A percentile compares a stretch with the other conserved stretches of the same genome.
phyloP scores from a whole-genome alignment of 2,329 filamentous ascomycete genomes.

The Cytospora paraplurivora region DNA sequence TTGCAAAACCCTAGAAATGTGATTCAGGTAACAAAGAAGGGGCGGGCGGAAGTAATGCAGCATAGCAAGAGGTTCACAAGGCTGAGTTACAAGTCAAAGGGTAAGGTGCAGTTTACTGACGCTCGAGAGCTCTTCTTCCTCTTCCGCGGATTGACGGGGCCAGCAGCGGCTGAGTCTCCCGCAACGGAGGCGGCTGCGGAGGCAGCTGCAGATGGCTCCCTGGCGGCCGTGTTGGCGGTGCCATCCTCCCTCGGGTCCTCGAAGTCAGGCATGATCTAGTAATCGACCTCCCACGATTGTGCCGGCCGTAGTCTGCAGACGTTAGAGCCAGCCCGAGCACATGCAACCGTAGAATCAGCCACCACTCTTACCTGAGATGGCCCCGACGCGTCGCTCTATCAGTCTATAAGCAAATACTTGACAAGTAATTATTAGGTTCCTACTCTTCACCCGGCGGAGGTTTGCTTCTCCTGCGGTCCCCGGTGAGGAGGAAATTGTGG shows the following conservation, averaged over 20 bases:
- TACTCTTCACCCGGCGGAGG: neutral
- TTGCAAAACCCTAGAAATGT: neutral
- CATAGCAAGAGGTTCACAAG: conserved; percentile 5
- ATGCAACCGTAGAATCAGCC: neutral
- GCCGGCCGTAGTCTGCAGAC: conserved; percentile 9
- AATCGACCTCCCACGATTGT: conserved; percentile 2
- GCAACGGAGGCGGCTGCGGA: conserved; percentile 25
- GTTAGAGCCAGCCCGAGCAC: conserved; percentile 11
- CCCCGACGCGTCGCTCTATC: neutral
- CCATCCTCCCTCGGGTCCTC: conserved; percentile 18
- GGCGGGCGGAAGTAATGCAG: too few relatives aligned
- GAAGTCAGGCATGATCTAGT: conserved; percentile 22
- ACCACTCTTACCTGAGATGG: neutral
- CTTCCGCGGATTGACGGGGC: conserved; percentile 28
- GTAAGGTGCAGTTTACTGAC: conserved; percentile 21
- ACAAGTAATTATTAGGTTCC: neutral
- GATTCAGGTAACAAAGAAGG: neutral
- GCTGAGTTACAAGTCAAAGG: neutral
- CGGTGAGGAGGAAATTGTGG: conserved; percentile 10
- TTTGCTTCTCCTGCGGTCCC: neutral
- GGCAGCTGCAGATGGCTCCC: conserved; percentile 20
- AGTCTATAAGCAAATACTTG: neutral
- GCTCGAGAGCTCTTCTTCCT: conserved; percentile 30
- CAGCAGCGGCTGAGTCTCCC: conserved; percentile 23
- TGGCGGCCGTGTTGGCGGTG: conserved; percentile 7